Evolutionary conservation across 1,284 basidiomycete genomes (phyloP).

Genomic region (Porphyrellus sp.): DNA sequence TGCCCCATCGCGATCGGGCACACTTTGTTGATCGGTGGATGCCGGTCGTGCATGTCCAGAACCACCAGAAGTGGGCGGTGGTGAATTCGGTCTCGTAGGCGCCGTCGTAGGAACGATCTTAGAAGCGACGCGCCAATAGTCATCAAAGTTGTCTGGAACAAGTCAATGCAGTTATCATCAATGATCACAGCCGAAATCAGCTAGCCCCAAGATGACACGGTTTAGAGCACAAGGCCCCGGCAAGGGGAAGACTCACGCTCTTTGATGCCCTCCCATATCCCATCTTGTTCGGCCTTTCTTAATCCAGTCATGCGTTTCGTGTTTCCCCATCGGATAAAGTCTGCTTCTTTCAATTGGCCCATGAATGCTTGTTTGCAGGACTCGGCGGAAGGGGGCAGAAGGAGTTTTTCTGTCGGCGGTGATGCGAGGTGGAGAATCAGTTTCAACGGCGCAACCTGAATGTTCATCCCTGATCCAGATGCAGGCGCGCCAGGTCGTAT

Average conservation of each 20-base stretch:
- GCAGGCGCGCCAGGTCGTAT: constrained; percentile 47
- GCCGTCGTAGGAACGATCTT: constrained; percentile 74
- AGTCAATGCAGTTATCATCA: constrained; percentile 11
- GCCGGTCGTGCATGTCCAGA: constrained; percentile 64
- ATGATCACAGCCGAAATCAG: constrained; percentile 20
- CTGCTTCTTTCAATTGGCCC: constrained; percentile 92
- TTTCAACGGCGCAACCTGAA: constrained; percentile 57
- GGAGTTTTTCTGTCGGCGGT: constrained; percentile 79
- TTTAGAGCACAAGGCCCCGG: constrained; percentile 25
- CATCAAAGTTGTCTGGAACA: constrained; percentile 84
- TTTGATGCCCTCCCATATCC: constrained; percentile 90
- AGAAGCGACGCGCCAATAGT: constrained; percentile 88
- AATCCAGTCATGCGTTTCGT: constrained; percentile 88
- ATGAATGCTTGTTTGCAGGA: constrained; percentile 89
- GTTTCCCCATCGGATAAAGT: constrained; percentile 93
- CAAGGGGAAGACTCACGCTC: constrained; percentile 58
- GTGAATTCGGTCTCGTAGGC: constrained; percentile 52
- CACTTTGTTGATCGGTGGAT: constrained; percentile 60
- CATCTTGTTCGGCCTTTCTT: constrained; percentile 86
- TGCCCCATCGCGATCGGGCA: constrained; percentile 66
- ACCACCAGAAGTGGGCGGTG: constrained; percentile 47
- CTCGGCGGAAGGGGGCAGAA: constrained; percentile 75
- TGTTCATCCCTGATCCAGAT: constrained; percentile 34
- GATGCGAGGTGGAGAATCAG: constrained; percentile 82
- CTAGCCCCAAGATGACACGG: constrained; percentile 8